A percentile compares a stretch with the other conserved stretches of the same genome.
phyloP scores from a whole-genome alignment of 441 rosid genomes.

The Pelargonium cotyledonis region DNA sequence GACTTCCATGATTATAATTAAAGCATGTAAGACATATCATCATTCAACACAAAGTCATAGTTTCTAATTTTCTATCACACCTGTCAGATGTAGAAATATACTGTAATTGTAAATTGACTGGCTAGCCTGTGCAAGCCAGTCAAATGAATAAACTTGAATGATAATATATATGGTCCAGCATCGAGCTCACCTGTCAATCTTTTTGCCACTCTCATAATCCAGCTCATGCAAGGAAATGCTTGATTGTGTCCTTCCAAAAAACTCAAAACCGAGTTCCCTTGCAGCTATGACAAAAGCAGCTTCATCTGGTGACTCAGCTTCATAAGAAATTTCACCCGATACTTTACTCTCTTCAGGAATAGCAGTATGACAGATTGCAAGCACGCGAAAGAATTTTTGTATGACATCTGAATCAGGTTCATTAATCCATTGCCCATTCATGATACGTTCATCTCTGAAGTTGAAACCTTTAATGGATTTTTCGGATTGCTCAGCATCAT shows the following conservation, averaged over 20 bases:
- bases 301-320: constrained; percentile 99
- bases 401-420: constrained; percentile 60
- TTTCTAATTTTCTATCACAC: neutral
- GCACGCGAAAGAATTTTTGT: constrained; percentile 52
- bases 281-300: constrained; percentile 96
- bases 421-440: constrained; percentile 62
- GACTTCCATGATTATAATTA: neutral
- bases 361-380: constrained; percentile 92
- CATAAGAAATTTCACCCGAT: constrained; percentile 56
- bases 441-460: constrained; percentile 77
- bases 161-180: neutral
- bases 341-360: constrained; percentile 86
- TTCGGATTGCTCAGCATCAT: constrained; percentile 33
- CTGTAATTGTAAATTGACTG: neutral
- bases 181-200: constrained; percentile 50
- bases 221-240: constrained; percentile 65
- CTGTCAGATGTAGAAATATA: neutral
- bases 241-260: constrained; percentile 68
- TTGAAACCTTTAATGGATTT: constrained; percentile 68
- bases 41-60: neutral
- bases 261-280: constrained; percentile 90
- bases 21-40: neutral
- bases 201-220: constrained; percentile 42
- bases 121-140: neutral
- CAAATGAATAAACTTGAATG: neutral